Base-by-base conservation (phyloP, 352 stramenopile species). In the Globisporangium iwayamae region DNA sequence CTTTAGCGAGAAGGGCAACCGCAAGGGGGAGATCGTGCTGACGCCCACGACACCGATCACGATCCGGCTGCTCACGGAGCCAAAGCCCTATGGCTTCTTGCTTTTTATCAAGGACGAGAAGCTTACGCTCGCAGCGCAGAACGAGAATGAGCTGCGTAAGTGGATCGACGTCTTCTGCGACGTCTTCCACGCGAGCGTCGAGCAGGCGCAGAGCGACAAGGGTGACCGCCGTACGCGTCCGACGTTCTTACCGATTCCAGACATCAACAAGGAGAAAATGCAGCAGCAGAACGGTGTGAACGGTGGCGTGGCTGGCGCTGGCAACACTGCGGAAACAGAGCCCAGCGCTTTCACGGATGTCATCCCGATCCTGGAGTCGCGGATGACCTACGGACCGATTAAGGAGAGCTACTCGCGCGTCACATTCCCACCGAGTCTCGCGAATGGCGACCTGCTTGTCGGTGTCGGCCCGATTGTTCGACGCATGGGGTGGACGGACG, bases 151-250 rank as follows among this genome's bases (percentile, higher is more conserved):
- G 62, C 67, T 81, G 18, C 79, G 83, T 47, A 81, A 85, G 66
- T 94, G 85, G 85, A 86, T 94, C 54, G 83, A 94, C 62, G 77
- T 87, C 36, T 90, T 92, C 53, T 86, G 74, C 38, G 81, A 90
- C 55, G 73, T 88, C 3, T 92, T 90, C 68, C 81, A 90, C 61
- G 83, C 81, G 22, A 92, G 78, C 51, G 76, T 92, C 38, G 83
- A 92, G 59, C 79, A 90, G 52, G 68, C 64, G 43, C 38, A 63
- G 3, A 78, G 81, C 39, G 85, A 75, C 62, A 88, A 88, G 67
- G 73, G 75, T 2, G 79, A 91, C 47, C 78, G 81, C 20, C 73
- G 82, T 38, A 73, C 78, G 16, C 69, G 71, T 7, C 82, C 83
- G n/a, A 91, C 78, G 56, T 91, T 87, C 60, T 55, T 91, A 45